Evolutionary conservation across 257 asterid species (phyloP).

Genomic region (Handroanthus guayacan): DNA sequence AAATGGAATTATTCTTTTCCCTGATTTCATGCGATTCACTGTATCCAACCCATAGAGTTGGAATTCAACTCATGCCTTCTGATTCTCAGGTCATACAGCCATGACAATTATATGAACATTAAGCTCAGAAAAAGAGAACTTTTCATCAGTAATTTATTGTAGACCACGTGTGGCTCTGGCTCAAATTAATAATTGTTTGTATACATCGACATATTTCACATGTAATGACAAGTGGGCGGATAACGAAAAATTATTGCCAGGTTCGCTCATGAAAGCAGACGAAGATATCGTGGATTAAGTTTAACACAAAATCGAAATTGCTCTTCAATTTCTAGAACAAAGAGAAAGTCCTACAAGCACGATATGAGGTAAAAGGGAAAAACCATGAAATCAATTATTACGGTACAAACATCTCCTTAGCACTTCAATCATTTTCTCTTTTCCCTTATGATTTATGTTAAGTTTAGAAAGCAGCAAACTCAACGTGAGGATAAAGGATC

Average conservation of each 20-base stretch:
- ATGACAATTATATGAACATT: background rate
- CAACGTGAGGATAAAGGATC: background rate
- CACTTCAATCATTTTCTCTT: background rate
- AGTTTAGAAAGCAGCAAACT: constrained; percentile 15
- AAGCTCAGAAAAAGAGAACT: background rate
- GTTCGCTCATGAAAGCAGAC: constrained; percentile 20
- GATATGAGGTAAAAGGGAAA: background rate
- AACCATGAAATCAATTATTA: constrained; percentile 5
- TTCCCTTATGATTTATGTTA: background rate
- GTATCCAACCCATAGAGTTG: no score
- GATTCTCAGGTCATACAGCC: constrained; percentile 14
- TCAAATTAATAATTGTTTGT: background rate
- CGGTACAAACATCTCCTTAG: constrained; percentile 25
- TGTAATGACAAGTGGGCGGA: background rate
- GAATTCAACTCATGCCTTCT: background rate
- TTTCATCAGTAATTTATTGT: background rate
- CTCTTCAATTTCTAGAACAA: no score
- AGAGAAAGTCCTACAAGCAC: no score
- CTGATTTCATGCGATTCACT: no score
- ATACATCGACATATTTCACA: background rate
- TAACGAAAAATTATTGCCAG: background rate
- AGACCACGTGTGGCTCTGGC: background rate
- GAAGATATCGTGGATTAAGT: constrained; percentile 7
- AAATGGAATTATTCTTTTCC: no score
- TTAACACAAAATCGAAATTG: background rate